Evolutionary conservation across 2,329 filamentous ascomycete genomes (phyloP), one percentile per base, ranked within the genome.

Genomic region (Paraphoma chrysanthemicola): DNA sequence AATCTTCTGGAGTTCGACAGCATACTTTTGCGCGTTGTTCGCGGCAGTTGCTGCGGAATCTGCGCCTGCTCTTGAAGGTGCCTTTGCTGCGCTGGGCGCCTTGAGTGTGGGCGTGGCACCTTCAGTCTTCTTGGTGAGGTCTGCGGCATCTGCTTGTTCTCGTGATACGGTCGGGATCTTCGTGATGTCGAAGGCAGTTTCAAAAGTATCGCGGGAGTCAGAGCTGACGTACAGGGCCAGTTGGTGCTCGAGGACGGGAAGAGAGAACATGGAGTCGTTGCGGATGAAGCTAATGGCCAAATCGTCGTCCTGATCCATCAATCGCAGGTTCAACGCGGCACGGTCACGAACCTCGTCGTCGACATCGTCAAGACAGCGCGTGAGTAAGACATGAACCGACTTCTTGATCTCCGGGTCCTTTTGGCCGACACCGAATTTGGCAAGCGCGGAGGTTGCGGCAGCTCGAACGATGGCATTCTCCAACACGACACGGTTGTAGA

Each of bases 281-380:
- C 96, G 95, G 75, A 98, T 92, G 77, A 99, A 98, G 57, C 88
- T 87, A 64, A 87, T 85, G 1, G 93, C 93, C 78, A 93, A 84
- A 58, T 96, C 91, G 68, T 96, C 92, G n/a, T 69, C 92, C 65
- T 97, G 92, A 59, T 88, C 86, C 91, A 99, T 98, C 60, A 99
- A 82, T 72, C 93, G 86, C 56, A 99, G 83, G 77, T 97, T 98
- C 46, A 99, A 82, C 4, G 94, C 93, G 59, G 95, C 95, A 75
- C 95, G 92, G 75, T 99, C 95, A 68, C 95, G 88, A 55, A 99
- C 95, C 80, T 99, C 95, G 71, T 99, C 95, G 78, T 99, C 95
- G 4, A 93, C 93, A 75, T 99, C 95, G 76, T 99, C 95, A 68
- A 99, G 81, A 77, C 95, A 99, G 74, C 95, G 87, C 28, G 91